These are phyloP conservation scores for Odonthalia washingtoniensis DNA, from an alignment of 31 red algal genomes.

Conservation along the genomic window DNA sequence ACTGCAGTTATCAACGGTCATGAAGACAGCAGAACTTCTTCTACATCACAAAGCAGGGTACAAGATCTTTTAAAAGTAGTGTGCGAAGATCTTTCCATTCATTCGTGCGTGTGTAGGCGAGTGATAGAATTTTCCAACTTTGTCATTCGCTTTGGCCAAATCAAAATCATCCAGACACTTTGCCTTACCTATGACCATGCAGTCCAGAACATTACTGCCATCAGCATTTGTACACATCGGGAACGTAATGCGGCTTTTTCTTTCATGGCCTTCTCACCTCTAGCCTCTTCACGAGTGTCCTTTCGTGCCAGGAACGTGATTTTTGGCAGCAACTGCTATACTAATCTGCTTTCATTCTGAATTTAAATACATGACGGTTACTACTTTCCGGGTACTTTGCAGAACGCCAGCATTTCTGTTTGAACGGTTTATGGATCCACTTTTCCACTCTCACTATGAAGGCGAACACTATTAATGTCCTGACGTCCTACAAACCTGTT, in stretches of 20 bases:
- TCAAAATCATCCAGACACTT: slow-evolving; percentile 6
- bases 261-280: slow-evolving; percentile 12
- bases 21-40: background rate
- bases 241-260: slow-evolving; percentile 19
- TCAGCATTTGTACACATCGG: slow-evolving; percentile 35
- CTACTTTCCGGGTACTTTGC: background rate
- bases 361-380: background rate
- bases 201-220: background rate
- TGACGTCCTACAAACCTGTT: background rate
- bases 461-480: background rate
- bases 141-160: background rate
- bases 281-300: background rate
- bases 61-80: background rate
- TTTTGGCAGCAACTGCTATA: too few relatives aligned
- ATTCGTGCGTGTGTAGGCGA: background rate
- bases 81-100: slow-evolving; percentile 3
- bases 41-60: background rate
- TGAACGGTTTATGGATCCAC: background rate
- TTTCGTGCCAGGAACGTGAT: background rate
- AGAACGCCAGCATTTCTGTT: background rate
- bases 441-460: background rate
- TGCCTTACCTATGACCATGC: slow-evolving; percentile 20
- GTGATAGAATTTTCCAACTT: background rate
- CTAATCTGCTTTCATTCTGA: slow-evolving; percentile 10
- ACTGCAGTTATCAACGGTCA: slow-evolving; percentile 15